These are phyloP conservation scores for Coemansia sp. DNA, from an alignment of 192 early-diverging fungal species.

Conservation along the genomic window DNA sequence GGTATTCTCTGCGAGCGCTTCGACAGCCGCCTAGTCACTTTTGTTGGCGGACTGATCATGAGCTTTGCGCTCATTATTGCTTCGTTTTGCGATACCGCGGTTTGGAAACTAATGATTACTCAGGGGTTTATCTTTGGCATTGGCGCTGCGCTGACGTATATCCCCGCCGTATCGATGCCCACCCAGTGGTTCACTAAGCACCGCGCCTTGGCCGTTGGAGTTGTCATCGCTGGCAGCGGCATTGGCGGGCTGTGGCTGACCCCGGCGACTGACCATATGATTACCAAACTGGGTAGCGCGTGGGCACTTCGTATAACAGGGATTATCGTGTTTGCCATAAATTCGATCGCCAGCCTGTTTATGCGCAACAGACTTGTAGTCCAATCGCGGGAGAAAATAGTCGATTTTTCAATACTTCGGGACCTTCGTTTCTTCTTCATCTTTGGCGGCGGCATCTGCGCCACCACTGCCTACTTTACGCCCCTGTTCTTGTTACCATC, in stretches of 20 bases:
- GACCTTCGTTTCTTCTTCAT: slow-evolving; percentile 51
- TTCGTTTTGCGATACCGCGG: slow-evolving; percentile 56
- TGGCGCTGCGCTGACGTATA: slow-evolving; percentile 54
- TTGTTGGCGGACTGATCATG: slow-evolving; percentile 58
- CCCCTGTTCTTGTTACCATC: slow-evolving; percentile 60
- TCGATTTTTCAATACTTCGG: slow-evolving; percentile 52
- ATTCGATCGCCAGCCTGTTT: slow-evolving; percentile 46
- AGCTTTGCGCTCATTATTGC: slow-evolving; percentile 52
- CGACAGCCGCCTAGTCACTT: slow-evolving; percentile 53
- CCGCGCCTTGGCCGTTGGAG: slow-evolving; percentile 57
- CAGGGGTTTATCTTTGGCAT: slow-evolving; percentile 60
- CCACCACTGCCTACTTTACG: slow-evolving; percentile 60
- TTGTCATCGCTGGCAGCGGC: slow-evolving; percentile 58
- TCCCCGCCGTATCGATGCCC: slow-evolving; percentile 57
- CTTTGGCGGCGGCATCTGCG: slow-evolving; percentile 42
- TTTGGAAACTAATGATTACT: slow-evolving; percentile 65
- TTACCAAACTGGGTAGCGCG: slow-evolving; percentile 48
- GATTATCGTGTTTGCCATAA: slow-evolving; percentile 45
- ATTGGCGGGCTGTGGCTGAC: slow-evolving; percentile 59
- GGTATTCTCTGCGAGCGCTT: slow-evolving; percentile 59
- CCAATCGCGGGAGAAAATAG: slow-evolving; percentile 28
- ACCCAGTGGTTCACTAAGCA: slow-evolving; percentile 59
- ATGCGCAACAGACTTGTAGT: slow-evolving; percentile 39
- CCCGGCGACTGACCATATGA: slow-evolving; percentile 52
- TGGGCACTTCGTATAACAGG: slow-evolving; percentile 61